phyloP scores from a whole-genome alignment of 441 rosid genomes.

The Bruguiera hainesii region DNA sequence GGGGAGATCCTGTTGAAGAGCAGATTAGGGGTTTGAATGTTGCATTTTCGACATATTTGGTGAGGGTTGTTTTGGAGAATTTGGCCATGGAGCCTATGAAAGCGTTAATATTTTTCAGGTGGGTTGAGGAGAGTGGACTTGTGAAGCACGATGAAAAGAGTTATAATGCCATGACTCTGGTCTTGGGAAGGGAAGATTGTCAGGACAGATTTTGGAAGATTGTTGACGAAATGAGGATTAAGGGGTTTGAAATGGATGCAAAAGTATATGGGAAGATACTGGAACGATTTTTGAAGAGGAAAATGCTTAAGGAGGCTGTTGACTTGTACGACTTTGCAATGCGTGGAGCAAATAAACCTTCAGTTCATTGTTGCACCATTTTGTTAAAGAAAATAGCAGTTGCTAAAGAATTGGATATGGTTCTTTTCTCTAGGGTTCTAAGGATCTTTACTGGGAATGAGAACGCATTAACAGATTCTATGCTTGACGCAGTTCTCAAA shows the following conservation, averaged over 20 bases:
- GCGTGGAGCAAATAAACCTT: conserved; percentile 59
- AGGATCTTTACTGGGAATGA: conserved; percentile 45
- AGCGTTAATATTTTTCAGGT: conserved; percentile 72
- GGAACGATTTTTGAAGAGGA: conserved; percentile 53
- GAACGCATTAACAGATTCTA: conserved; percentile 50
- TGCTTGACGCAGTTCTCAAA: conserved; percentile 56
- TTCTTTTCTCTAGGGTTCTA: conserved; percentile 60
- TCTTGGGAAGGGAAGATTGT: conserved; percentile 73
- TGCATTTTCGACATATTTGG: conserved; percentile 47
- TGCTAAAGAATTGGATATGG: conserved; percentile 53
- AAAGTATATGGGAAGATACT: conserved; percentile 56
- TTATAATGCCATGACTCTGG: conserved; percentile 70
- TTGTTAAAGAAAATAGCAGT: conserved; percentile 64
- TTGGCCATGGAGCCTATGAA: conserved; percentile 62
- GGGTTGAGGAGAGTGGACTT: conserved; percentile 64
- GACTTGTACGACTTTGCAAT: conserved; percentile 67
- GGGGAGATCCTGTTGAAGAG: conserved; percentile 64
- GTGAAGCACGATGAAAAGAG: conserved; percentile 53
- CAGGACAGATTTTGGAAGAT: conserved; percentile 77
- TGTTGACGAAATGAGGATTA: conserved; percentile 56
- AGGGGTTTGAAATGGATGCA: conserved; percentile 58
- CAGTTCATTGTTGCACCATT: conserved; percentile 39
- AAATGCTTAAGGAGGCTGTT: conserved; percentile 68
- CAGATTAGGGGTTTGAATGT: conserved; percentile 43
- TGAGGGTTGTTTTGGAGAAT: conserved; percentile 56